phyloP scores from a whole-genome alignment of 1,139 yeast genomes.

The Saccharomyces hybrid region DNA sequence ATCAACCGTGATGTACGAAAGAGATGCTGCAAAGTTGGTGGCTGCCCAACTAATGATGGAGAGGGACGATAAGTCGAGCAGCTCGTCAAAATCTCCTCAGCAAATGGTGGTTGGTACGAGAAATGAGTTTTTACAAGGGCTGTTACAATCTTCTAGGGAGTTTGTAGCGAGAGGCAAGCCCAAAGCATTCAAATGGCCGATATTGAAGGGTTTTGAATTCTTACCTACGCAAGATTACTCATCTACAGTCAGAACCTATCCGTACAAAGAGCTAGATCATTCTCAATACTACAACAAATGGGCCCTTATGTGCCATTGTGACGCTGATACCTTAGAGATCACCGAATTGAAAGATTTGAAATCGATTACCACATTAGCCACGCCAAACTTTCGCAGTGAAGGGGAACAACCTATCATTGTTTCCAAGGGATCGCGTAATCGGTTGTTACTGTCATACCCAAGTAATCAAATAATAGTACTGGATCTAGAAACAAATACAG shows the following conservation, averaged over 20 bases:
- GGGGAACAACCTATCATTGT: not conserved
- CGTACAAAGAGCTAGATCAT: not conserved
- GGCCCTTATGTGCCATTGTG: not conserved
- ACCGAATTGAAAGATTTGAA: not conserved
- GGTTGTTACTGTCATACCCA: not conserved
- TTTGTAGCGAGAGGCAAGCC: constrained; percentile 2
- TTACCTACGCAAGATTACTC: not conserved
- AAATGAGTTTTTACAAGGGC: not conserved
- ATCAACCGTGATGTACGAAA: constrained; percentile 69
- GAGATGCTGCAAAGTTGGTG: constrained; percentile 86
- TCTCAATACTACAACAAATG: not conserved
- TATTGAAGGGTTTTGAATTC: not conserved
- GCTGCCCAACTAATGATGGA: constrained; percentile 69
- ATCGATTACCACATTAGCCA: not conserved
- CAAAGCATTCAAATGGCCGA: constrained; percentile 1
- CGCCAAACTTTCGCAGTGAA: not conserved
- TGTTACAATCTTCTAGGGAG: constrained; percentile 1
- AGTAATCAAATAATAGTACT: not conserved
- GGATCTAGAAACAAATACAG: not conserved
- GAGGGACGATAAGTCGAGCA: constrained; percentile 60
- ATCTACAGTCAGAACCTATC: not conserved
- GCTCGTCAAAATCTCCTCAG: constrained; percentile 29
- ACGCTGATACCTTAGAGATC: not conserved
- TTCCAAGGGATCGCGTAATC: not conserved
- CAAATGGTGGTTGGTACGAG: constrained; percentile 18